A percentile compares a stretch with the other conserved stretches of the same genome.
Evolutionary conservation across 2,329 filamentous ascomycete species (phyloP).

Genomic region (Paramyrothecium sp.): DNA sequence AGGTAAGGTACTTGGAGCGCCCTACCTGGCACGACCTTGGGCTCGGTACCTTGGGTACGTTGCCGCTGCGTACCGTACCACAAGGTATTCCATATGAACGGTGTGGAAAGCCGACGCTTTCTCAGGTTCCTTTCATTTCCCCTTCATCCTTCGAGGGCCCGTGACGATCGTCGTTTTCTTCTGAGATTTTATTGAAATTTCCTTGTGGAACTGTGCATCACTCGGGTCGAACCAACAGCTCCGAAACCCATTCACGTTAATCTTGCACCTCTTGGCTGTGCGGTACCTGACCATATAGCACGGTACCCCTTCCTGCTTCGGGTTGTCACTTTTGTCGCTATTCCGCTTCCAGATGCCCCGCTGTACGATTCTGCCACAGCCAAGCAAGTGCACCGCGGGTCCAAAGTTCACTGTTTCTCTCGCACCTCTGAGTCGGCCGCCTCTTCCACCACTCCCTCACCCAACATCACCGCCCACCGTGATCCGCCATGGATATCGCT

Average conservation of each 20-base stretch:
- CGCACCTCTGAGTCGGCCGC: background rate
- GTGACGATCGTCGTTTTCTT: too few relatives aligned
- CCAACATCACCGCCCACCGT: background rate
- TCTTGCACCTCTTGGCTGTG: too few relatives aligned
- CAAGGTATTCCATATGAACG: background rate
- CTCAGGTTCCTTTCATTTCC: too few relatives aligned
- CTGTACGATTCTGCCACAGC: background rate
- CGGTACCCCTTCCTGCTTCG: background rate
- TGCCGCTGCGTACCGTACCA: too few relatives aligned
- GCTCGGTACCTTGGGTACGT: too few relatives aligned
- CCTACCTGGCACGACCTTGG: background rate
- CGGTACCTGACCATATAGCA: background rate
- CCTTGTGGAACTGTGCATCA: too few relatives aligned
- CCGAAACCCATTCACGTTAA: too few relatives aligned
- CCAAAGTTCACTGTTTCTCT: background rate
- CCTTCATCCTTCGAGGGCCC: too few relatives aligned
- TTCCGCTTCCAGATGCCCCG: background rate
- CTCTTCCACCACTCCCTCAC: background rate
- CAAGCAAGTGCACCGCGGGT: background rate
- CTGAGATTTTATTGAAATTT: too few relatives aligned
- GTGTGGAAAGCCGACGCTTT: background rate
- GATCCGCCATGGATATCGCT: slow-evolving; percentile 66
- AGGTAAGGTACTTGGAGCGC: background rate
- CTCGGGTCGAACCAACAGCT: too few relatives aligned
- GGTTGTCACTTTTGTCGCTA: background rate